phyloP scores from a whole-genome alignment of 345 rosid genomes.

The Eucalyptus decipiens region DNA sequence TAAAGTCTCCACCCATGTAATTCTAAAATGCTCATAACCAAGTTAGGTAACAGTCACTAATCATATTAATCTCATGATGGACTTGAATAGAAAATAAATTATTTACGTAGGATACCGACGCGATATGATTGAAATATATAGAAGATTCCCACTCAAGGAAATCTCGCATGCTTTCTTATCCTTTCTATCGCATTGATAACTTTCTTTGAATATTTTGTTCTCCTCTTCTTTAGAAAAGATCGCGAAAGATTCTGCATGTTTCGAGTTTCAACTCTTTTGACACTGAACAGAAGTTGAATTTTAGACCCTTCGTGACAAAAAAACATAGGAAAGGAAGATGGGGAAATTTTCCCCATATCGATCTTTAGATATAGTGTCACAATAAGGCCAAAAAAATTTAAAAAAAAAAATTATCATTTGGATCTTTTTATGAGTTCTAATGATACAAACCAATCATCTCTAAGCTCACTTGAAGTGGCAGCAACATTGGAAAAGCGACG shows the following conservation, averaged over 20 bases:
- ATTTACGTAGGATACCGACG: rapidly evolving
- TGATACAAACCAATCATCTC: background rate
- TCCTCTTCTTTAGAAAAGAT: background rate
- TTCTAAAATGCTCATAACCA: background rate
- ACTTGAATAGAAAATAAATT: background rate
- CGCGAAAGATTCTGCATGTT: background rate
- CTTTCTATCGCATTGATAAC: no score
- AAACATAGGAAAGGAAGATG: background rate
- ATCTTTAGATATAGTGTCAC: background rate
- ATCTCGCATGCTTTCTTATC: background rate
- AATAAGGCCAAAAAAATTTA: background rate
- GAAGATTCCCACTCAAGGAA: background rate
- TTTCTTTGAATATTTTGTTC: no score
- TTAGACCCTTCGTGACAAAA: background rate
- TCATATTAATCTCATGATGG: background rate
- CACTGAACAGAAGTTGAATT: no score
- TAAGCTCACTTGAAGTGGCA: background rate
- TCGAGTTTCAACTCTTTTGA: background rate
- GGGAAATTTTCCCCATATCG: background rate
- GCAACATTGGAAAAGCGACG: background rate
- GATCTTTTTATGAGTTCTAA: background rate
- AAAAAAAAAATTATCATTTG: background rate
- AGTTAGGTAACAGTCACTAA: no score
- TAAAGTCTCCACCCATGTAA: no score
- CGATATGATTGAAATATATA: no score